Conservation (phyloP, 306 rosid genomes). For the Vicia villosa region DNA sequence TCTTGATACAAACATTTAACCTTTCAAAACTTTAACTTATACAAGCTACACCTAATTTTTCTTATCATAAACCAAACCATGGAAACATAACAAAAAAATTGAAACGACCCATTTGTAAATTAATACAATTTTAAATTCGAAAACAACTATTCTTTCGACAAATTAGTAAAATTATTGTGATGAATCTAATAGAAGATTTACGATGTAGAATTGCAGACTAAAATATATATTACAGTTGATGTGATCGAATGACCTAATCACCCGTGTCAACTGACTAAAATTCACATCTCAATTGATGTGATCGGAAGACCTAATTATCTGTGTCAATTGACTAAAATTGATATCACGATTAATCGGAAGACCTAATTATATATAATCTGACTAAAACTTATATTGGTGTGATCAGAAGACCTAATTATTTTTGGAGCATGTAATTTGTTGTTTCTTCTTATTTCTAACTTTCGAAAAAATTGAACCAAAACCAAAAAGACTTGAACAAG, state of each 20-base stretch:
- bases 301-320: not conserved
- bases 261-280: not conserved
- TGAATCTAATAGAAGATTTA: not conserved
- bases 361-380: too few species aligned
- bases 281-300: not conserved
- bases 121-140: slow-evolving; percentile 31
- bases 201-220: not conserved
- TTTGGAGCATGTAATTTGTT: not conserved
- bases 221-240: not conserved
- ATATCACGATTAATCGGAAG: too few species aligned
- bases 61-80: slow-evolving; percentile 32
- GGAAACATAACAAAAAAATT: slow-evolving; percentile 21
- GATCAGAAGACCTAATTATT: not conserved
- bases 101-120: slow-evolving; percentile 41
- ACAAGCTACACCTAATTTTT: slow-evolving; percentile 35
- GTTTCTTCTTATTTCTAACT: slow-evolving; percentile 70
- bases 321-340: too few species aligned
- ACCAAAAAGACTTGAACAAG: slow-evolving; percentile 66
- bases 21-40: slow-evolving; percentile 24
- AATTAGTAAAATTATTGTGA: not conserved
- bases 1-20: slow-evolving; percentile 42
- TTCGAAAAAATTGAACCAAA: slow-evolving; percentile 75
- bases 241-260: not conserved
- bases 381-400: too few species aligned
- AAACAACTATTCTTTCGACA: not conserved